Conservation (phyloP, 2,329 filamentous ascomycete species). For the Fusarium bulbicola region DNA sequence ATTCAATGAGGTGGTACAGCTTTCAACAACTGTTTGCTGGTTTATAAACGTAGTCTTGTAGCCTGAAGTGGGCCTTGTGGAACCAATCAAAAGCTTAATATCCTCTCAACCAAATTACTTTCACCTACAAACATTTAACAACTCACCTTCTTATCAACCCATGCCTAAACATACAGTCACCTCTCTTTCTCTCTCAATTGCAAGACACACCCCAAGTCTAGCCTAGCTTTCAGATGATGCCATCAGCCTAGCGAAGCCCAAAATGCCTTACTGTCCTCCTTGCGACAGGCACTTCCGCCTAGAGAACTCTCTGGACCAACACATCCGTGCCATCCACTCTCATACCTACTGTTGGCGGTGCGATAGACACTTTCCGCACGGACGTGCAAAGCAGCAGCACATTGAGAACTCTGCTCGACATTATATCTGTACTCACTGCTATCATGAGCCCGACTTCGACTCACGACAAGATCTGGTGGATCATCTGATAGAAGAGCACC, state of each 20-base stretch:
- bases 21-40: background rate
- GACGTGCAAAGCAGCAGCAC: slow-evolving; percentile 1
- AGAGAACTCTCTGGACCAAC: background rate
- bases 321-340: background rate
- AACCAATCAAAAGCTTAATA: background rate
- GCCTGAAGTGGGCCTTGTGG: background rate
- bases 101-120: background rate
- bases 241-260: background rate
- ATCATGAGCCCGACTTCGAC: background rate
- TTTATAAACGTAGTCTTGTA: background rate
- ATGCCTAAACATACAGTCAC: background rate
- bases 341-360: slow-evolving; percentile 12
- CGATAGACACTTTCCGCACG: background rate
- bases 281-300: background rate
- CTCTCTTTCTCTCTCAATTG: background rate
- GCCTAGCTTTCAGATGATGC: background rate
- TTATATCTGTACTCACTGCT: background rate
- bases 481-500: background rate
- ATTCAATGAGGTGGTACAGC: background rate
- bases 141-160: background rate
- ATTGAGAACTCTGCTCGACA: background rate
- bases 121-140: too few species aligned
- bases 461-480: background rate
- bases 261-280: background rate
- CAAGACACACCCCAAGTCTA: too few species aligned